Base-by-base conservation (phyloP, 768 basidiomycete species). In the Suillus variegatus region DNA sequence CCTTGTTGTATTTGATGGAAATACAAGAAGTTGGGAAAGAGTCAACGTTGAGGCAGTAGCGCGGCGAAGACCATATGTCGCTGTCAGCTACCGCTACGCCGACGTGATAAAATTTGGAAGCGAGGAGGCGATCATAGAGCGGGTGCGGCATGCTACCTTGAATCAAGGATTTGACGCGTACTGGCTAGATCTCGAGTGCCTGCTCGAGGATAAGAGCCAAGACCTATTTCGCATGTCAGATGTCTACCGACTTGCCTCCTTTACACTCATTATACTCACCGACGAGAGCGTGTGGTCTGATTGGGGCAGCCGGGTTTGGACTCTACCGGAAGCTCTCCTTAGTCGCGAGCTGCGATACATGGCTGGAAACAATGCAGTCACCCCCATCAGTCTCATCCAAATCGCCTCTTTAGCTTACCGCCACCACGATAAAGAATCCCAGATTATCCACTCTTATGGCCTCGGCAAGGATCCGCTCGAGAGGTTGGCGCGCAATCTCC, bases 211-310 rank as follows among this genome's bases (percentile, higher is more conserved):
- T 55, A 67, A 75, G 22, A 25, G 60, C 56, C 35, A 66, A 22
- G 73, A 75, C 58, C 12, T 75, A 13, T 72, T 68, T 66, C 65
- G 69, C 38, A 73, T 73, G 71, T 65, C 72, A 5, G 72, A 73
- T 14, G 62, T 73, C 8, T 73, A 73, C 25, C 67, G 64, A 14
- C 28, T 61, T 1, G 72, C 72, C 22, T 62, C 67, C 54, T 75
- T 73, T 62, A 73, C 74, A 4, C 67, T 73, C 9, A 71, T 75
- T 49, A 47, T 73, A 52, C 63, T 75, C 40, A 56, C 60, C n/a
- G 41, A 69, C 6, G 46, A 66, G 9, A 22, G 18, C 2, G 62
- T 65, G 38, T 75, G 72, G 72, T 13, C 40, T 8, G 14, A 14
- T 12, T 73, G 72, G 12, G 74, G 72, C 8, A 35, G 72, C 36